Base-by-base conservation (phyloP, 306 rosid species). In the Dalbergia cochinchinensis region DNA sequence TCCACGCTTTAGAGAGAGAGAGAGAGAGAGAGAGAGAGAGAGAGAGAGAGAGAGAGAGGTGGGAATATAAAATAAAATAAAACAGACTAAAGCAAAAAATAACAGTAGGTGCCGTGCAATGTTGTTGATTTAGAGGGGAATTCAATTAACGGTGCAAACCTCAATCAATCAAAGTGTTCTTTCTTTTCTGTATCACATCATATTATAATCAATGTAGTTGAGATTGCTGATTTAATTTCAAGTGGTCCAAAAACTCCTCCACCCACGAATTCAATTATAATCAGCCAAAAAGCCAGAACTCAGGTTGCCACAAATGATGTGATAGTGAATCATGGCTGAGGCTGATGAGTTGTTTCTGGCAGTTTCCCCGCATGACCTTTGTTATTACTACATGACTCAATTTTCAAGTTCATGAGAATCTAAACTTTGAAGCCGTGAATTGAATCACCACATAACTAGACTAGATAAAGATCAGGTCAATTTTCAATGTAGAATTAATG, bases 391-490 rank as follows among this genome's bases (percentile, higher is more conserved):
- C 71, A 26, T 9, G 19, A 79, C 15, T 8, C 77, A 71, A 59
- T 68, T 4, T 67, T 50, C 45, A 2, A 53, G 6, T 48, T 19
- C 61, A 66, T 48, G 42, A 55, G 51, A 5, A 47, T 5, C 3
- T 54, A n/a, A 1, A 26, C 50, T 48, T 53, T 66, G 83, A 83
- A 78, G 77, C 62, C 58, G 64, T 79, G 84, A 69, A 62, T 62
- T 37, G 41, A 5, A 14, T 12, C 68, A 62, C 60, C 71, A 37
- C 76, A 64, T 80, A 64, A 37, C 2, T 4, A 35, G 6, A 48
- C 61, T 58, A 74, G 79, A 84, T 78, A 79, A 74, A 84, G 82
- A 76, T 66, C 55, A 74, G 57, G 10, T 67, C 72, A 57, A 64
- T 45, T 74, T 64, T 84, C 76, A 76, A 80, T 48, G 51, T 19